phyloP scores from a whole-genome alignment of 2,329 filamentous ascomycete genomes.

The Aspergillus aculeatus region DNA sequence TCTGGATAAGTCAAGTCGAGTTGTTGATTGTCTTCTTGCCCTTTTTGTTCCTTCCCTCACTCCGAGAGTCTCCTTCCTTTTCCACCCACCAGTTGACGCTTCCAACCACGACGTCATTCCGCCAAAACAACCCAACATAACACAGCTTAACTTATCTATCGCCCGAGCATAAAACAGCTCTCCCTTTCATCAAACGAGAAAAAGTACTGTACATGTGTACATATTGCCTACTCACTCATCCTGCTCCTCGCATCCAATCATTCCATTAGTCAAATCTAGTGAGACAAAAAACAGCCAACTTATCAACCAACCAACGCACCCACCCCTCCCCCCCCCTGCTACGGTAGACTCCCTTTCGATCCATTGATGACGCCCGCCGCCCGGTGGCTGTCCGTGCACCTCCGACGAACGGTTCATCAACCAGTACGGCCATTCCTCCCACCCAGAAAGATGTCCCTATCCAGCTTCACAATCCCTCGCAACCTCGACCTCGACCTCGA shows the following conservation, averaged over 20 bases:
- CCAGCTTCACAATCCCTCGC: constrained; percentile 42
- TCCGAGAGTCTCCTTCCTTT: too few relatives aligned
- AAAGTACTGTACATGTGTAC: too few relatives aligned
- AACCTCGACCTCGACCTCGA: constrained; percentile 18
- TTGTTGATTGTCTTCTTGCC: too few relatives aligned
- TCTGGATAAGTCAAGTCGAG: too few relatives aligned
- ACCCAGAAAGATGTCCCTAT: constrained; percentile 32
- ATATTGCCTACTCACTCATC: background rate
- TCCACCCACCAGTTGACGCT: too few relatives aligned
- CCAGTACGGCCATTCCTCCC: constrained; percentile 1
- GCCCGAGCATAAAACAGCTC: background rate
- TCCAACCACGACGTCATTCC: too few relatives aligned
- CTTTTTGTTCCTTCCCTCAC: too few relatives aligned
- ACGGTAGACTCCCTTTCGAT: background rate
- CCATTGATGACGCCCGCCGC: constrained; percentile 5
- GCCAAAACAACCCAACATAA: too few relatives aligned
- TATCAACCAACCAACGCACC: background rate
- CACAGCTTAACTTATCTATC: too few relatives aligned
- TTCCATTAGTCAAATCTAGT: background rate
- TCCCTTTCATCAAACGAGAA: background rate
- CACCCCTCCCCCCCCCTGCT: background rate
- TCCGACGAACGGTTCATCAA: background rate
- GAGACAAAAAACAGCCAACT: background rate
- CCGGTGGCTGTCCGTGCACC: constrained; percentile 16
- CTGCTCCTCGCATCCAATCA: background rate